These are phyloP conservation scores for Beauveria brongniartii DNA, from an alignment of 2,329 filamentous ascomycete genomes.

Conservation along the genomic window DNA sequence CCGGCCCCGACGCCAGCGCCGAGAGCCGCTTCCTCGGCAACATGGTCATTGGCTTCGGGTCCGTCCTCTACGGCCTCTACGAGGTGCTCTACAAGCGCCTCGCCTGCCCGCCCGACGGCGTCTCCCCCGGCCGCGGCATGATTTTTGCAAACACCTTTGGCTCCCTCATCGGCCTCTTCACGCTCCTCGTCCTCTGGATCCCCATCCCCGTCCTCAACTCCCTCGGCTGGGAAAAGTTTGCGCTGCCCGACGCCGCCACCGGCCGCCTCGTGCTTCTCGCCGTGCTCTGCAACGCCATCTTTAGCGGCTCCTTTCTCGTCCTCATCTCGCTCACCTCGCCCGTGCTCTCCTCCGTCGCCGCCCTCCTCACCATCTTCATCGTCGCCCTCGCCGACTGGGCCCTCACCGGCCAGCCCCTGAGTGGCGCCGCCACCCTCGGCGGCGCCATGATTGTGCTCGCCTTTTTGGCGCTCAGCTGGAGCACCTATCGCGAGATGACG, in stretches of 20 bases:
- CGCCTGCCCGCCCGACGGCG: constrained; percentile 88
- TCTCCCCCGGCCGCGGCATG: constrained; percentile 77
- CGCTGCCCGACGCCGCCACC: constrained; percentile 67
- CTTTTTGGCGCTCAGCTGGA: constrained; percentile 81
- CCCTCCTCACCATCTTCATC: constrained; percentile 91
- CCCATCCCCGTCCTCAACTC: constrained; percentile 79
- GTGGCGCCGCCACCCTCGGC: constrained; percentile 68
- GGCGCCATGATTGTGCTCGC: constrained; percentile 81
- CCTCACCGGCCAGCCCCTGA: constrained; percentile 69
- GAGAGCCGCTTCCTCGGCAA: constrained; percentile 74
- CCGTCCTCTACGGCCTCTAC: constrained; percentile 90
- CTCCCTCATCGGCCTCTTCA: constrained; percentile 79
- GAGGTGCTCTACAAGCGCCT: constrained; percentile 93
- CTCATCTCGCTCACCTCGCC: constrained; percentile 89
- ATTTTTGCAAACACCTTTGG: constrained; percentile 93
- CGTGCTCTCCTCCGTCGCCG: constrained; percentile 85
- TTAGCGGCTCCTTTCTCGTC: constrained; percentile 87
- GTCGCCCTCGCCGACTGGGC: constrained; percentile 89
- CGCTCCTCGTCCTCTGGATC: constrained; percentile 81
- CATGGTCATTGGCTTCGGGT: constrained; percentile 82
- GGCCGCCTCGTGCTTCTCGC: constrained; percentile 74
- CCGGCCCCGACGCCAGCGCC: constrained; percentile 30
- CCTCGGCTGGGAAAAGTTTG: constrained; percentile 72
- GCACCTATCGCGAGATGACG: constrained; percentile 86
- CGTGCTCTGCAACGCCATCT: constrained; percentile 80